phyloP scores from a whole-genome alignment of 805 yeast genomes.

The Kodamaea leandrae region DNA sequence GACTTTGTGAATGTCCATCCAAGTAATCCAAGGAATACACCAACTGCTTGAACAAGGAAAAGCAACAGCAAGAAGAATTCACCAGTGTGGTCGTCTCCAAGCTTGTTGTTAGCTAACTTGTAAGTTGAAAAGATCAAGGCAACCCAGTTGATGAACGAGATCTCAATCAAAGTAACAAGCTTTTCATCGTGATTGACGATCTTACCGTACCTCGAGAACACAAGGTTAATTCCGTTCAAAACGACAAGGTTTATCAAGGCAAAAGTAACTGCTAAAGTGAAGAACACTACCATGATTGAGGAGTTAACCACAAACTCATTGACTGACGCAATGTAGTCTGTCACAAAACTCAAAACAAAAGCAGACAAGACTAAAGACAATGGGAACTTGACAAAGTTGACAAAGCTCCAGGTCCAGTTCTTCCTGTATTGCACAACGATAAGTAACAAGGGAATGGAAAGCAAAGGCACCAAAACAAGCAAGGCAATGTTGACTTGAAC shows the following conservation, averaged over 20 bases:
- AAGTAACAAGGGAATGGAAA: slow-evolving; percentile 45
- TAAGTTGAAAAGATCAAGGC: slow-evolving; percentile 43
- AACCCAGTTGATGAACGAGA: slow-evolving; percentile 57
- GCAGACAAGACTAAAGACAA: slow-evolving; percentile 49
- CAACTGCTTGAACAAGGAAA: slow-evolving; percentile 45
- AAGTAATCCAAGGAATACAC: slow-evolving; percentile 51
- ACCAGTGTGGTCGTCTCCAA: slow-evolving; percentile 50
- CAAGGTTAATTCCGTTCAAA: slow-evolving; percentile 43
- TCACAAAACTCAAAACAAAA: slow-evolving; percentile 24
- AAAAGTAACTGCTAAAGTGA: slow-evolving; percentile 44
- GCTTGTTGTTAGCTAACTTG: slow-evolving; percentile 46
- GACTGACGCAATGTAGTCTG: slow-evolving; percentile 17
- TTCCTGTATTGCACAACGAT: slow-evolving; percentile 46
- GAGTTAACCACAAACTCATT: slow-evolving; percentile 39
- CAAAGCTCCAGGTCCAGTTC: slow-evolving; percentile 42
- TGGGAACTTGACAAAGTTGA: slow-evolving; percentile 56
- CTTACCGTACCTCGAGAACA: slow-evolving; percentile 31
- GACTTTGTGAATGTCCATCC: slow-evolving; percentile 36
- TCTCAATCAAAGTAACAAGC: slow-evolving; percentile 53
- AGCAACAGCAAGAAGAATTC: slow-evolving; percentile 48
- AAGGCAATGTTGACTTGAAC: slow-evolving; percentile 52
- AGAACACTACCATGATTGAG: slow-evolving; percentile 37
- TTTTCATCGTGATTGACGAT: slow-evolving; percentile 51
- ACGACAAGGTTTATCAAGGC: slow-evolving; percentile 55
- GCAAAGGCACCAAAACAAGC: slow-evolving; percentile 54